Base-by-base conservation (phyloP, 257 asterid species). In the Solanum piurae region DNA sequence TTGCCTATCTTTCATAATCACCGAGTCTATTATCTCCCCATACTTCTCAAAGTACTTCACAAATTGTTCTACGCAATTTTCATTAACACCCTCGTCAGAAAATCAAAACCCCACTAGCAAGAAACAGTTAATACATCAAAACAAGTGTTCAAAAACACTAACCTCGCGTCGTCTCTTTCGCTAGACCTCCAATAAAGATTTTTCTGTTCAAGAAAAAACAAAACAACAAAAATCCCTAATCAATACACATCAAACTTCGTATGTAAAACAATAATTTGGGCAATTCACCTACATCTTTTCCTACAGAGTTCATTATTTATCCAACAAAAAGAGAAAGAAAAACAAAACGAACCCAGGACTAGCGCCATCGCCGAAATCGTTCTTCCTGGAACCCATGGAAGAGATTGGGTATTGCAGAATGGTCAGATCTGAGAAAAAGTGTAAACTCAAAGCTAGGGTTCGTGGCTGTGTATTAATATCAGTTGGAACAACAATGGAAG, bases 1-100 rank as follows among this genome's bases (percentile, higher is more conserved):
- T 88, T 92, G 93, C 85, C 98, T 92, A 87, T 97, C 98, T 87
- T 95, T 97, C 98, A 97, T 95, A 87, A 97, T 97, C 66, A 97
- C 99, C 31, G 98, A 97, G 90, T 97, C 98, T 5, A 98, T 95
- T 76, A 97, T 97, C 91, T 95, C 98, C 42, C 99, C 99, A 87
- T 95, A 97, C 92, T 97, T 95, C 84, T 98, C 99, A 87, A 97
- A 97, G 92, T 97, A 97, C 93, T 93, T 94, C n/a, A 95, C 96
- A 87, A 97, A 95, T 86, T 94, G 90, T 69, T 97, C 99, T 97
- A 88, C 66, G 27, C 68, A 68, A 52, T 55, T 34, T 58, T 12
- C 68, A 79, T 27, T 9, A 46, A 46, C 38, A 44, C 38, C 25
- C 25, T 77, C 60, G n/a, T 72, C n/a, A 44, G 46, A 5, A 73